Evolutionary conservation across 805 yeast genomes (phyloP).

Genomic region (Yarrowia phangngaensis): DNA sequence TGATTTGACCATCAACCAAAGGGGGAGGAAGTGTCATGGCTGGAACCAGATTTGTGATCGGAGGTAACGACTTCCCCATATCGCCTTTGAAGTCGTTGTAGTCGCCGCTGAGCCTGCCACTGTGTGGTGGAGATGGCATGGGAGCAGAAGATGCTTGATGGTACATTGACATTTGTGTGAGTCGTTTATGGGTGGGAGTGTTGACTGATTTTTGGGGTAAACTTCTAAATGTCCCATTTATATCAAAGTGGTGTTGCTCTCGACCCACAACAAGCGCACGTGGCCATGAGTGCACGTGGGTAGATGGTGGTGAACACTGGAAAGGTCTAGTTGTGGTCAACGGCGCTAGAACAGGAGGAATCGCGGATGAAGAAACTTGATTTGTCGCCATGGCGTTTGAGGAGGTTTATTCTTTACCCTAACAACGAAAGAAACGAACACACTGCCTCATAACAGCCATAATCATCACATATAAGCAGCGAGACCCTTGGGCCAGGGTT

Average conservation of each 20-base stretch:
- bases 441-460: no score
- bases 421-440: no score
- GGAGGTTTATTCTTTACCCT: no score
- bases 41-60: conserved; percentile 14
- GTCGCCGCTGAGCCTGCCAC: conserved; percentile 6
- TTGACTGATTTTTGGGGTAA: no score
- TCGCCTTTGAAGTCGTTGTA: conserved; percentile 1
- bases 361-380: no score
- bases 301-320: no score
- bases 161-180: not conserved
- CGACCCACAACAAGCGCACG: conserved; percentile 24
- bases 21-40: conserved; percentile 22
- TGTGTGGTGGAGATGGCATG: conserved; percentile 20
- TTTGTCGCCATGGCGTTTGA: no score
- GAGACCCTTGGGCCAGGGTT: no score
- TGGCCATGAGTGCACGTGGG: conserved; percentile 27
- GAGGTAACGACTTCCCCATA: conserved; percentile 16
- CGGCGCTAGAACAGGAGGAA: no score
- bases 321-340: no score
- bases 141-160: conserved; percentile 16
- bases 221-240: not conserved
- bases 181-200: not conserved
- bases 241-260: conserved; percentile 8
- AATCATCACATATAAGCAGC: no score
- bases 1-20: not conserved